These are phyloP conservation scores for Lactarius trivialis DNA, from an alignment of 768 basidiomycete species.

Conservation along the genomic window DNA sequence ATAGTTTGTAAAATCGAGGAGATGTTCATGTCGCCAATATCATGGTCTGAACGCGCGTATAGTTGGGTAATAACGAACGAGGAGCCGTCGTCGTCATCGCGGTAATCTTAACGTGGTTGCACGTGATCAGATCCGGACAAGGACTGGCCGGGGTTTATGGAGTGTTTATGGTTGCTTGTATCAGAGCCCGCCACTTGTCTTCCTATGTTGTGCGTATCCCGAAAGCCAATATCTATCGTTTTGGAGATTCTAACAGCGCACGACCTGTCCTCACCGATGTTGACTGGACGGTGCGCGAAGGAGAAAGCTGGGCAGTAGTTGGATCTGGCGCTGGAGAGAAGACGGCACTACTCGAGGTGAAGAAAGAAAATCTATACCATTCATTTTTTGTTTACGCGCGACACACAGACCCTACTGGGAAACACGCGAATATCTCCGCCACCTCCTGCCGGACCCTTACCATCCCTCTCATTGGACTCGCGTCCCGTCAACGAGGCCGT, in stretches of 20 bases:
- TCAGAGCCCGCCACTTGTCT: not conserved
- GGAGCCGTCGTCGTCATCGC: not conserved
- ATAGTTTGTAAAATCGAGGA: not conserved
- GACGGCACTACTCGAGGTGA: conserved; percentile 57
- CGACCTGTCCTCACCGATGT: conserved; percentile 47
- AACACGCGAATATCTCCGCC: conserved; percentile 64
- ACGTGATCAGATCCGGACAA: not conserved
- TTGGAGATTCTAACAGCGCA: conserved; percentile 45
- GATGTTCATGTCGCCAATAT: not conserved
- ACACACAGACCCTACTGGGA: conserved; percentile 54
- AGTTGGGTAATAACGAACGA: not conserved
- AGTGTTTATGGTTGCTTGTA: not conserved
- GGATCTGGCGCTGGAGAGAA: conserved; percentile 61
- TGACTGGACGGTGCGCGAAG: conserved; percentile 52
- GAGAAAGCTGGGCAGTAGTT: conserved; percentile 72
- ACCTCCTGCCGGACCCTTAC: conserved; percentile 69
- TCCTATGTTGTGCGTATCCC: conserved; percentile 31
- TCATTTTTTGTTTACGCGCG: not conserved
- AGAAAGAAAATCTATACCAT: conserved; percentile 16
- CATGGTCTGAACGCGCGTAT: not conserved
- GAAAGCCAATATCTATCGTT: conserved; percentile 48
- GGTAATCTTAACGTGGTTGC: no score
- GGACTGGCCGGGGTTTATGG: no score
- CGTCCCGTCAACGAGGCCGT: conserved; percentile 41
- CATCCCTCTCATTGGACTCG: conserved; percentile 45